phyloP scores from a whole-genome alignment of 75 land plant species.

The Isoetes taiwanensis region DNA sequence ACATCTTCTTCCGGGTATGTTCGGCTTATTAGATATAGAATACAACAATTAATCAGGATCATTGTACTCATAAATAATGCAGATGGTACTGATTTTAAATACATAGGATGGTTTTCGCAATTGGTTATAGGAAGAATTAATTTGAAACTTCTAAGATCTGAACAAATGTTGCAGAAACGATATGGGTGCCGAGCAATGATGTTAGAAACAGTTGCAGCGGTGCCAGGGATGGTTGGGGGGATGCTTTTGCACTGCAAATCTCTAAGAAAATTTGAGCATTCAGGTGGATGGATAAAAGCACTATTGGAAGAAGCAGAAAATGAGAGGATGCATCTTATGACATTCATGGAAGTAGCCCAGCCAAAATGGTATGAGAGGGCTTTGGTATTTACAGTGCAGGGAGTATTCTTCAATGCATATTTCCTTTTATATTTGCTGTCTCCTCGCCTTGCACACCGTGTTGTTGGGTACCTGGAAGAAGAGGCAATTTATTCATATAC shows the following conservation, averaged over 20 bases:
- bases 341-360: slow-evolving; percentile 74
- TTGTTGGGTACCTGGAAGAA: slow-evolving; percentile 72
- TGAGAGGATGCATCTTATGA: slow-evolving; percentile 88
- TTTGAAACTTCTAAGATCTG: too few species aligned
- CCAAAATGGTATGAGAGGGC: slow-evolving; percentile 75
- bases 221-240: slow-evolving; percentile 92
- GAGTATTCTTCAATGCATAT: slow-evolving; percentile 74
- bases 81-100: too few species aligned
- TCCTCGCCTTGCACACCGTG: slow-evolving; percentile 60
- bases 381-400: slow-evolving; percentile 61
- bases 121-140: too few species aligned
- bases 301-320: slow-evolving; percentile 84
- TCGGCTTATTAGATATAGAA: too few species aligned
- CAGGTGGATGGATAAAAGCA: slow-evolving; percentile 80
- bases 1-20: too few species aligned
- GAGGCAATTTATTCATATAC: slow-evolving; percentile 81
- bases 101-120: too few species aligned
- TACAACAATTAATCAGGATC: too few species aligned
- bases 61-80: too few species aligned
- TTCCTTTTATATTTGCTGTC: slow-evolving; percentile 49
- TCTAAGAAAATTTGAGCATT: slow-evolving; percentile 65
- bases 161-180: slow-evolving; percentile 61
- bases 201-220: slow-evolving; percentile 89
- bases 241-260: slow-evolving; percentile 71
- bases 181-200: slow-evolving; percentile 83